phyloP scores from a whole-genome alignment of 176 grass and related monocot genomes.

The Lolium perenne region DNA sequence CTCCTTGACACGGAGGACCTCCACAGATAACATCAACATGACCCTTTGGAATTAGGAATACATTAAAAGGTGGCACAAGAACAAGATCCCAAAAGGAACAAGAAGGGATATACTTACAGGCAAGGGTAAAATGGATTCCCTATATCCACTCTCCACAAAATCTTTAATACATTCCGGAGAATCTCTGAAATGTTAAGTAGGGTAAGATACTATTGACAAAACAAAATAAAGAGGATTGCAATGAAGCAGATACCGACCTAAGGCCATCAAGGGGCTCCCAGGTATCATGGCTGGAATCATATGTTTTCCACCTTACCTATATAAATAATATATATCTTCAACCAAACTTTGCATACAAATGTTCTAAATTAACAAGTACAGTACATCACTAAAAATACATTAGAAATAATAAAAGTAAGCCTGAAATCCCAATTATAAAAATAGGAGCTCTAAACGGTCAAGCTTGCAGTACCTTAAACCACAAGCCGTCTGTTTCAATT shows the following conservation, averaged over 20 bases:
- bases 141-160: slow-evolving; percentile 3
- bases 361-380: not conserved
- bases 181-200: slow-evolving; percentile 44
- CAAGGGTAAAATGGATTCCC: not conserved
- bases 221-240: not conserved
- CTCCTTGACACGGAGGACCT: not conserved
- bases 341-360: not conserved
- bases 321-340: not conserved
- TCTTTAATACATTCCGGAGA: slow-evolving; percentile 30
- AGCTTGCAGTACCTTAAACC: slow-evolving; percentile 59
- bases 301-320: slow-evolving; percentile 74
- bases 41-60: not conserved
- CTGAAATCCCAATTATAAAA: not conserved
- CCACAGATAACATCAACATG: not conserved
- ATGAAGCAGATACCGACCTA: slow-evolving; percentile 41
- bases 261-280: slow-evolving; percentile 64
- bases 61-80: not conserved
- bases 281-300: slow-evolving; percentile 58
- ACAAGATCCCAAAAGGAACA: not conserved
- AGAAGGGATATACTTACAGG: not conserved
- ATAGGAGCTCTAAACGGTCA: not conserved
- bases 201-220: not conserved
- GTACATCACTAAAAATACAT: not conserved
- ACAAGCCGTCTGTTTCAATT: slow-evolving; percentile 45
- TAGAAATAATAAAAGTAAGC: not conserved